phyloP scores from a whole-genome alignment of 2,329 filamentous ascomycete genomes.

The Fusarium nurragi region DNA sequence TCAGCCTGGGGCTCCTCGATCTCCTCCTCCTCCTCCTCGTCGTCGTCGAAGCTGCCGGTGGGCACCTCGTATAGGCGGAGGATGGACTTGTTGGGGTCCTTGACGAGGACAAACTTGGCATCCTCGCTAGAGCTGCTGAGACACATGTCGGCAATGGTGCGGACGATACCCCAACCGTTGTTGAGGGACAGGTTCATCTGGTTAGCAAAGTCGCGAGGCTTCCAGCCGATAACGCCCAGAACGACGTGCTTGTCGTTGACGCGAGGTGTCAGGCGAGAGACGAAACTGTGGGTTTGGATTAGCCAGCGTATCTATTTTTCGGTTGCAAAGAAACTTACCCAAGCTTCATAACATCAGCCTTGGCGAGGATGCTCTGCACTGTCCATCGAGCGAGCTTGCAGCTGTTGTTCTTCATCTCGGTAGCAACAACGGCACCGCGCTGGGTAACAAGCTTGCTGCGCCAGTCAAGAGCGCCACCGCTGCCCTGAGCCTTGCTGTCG shows the following conservation, averaged over 20 bases:
- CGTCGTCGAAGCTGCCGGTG: conserved; percentile 87
- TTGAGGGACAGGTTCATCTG: conserved; percentile 98
- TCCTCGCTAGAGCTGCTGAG: conserved; percentile 79
- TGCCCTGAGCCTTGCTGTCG: conserved; percentile 96
- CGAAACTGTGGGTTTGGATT: conserved; percentile 71
- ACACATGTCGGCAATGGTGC: conserved; percentile 96
- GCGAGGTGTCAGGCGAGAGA: conserved; percentile 93
- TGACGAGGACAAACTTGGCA: conserved; percentile 82
- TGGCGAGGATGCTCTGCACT: conserved; percentile 93
- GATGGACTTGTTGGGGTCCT: conserved; percentile 97
- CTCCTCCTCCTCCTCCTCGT: conserved; percentile 73
- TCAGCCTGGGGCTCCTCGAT: conserved; percentile 53
- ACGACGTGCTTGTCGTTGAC: conserved; percentile 93
- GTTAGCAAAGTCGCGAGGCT: conserved; percentile 93
- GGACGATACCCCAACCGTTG: conserved; percentile 99
- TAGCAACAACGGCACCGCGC: conserved; percentile 95
- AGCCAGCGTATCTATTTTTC: conserved; percentile 6
- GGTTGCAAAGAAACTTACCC: conserved; percentile 66
- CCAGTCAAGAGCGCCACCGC: conserved; percentile 96
- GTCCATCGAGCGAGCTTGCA: conserved; percentile 99
- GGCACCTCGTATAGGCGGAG: conserved; percentile 94
- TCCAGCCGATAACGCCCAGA: conserved; percentile 95
- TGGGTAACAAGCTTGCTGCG: conserved; percentile 92
- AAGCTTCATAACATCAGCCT: conserved; percentile 98
- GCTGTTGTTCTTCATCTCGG: conserved; percentile 99